Percentiles rank a stretch among this genome's conserved stretches.
Evolutionary conservation across 106 monocot species (phyloP).

Genomic region (Ottelia alismoides): DNA sequence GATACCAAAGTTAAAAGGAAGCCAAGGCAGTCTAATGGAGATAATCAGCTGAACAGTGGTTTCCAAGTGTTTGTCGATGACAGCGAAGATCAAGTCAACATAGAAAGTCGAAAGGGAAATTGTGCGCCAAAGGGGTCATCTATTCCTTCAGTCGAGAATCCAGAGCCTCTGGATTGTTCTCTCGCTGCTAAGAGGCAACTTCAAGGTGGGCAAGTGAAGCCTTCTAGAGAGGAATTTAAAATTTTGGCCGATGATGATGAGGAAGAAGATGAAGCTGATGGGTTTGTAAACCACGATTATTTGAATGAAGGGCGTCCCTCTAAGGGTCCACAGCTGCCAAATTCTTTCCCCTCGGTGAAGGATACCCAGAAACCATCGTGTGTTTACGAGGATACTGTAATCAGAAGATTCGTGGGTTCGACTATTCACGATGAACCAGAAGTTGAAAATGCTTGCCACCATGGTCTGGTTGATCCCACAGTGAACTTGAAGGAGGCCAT

Average conservation of each 20-base stretch:
- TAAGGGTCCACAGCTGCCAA: neutral
- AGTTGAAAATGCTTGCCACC: slow-evolving; percentile 88
- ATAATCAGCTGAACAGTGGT: slow-evolving; percentile 10
- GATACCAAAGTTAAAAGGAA: slow-evolving; percentile 33
- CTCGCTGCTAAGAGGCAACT: neutral
- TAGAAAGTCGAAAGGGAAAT: neutral
- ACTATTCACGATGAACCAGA: slow-evolving; percentile 34
- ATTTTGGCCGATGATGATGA: slow-evolving; percentile 39
- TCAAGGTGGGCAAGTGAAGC: neutral
- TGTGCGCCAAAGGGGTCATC: neutral
- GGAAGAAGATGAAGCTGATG: slow-evolving; percentile 12
- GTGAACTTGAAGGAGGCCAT: slow-evolving; percentile 87
- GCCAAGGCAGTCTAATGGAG: slow-evolving; percentile 13
- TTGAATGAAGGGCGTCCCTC: neutral
- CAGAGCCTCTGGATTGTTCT: neutral
- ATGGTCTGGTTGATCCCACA: slow-evolving; percentile 85
- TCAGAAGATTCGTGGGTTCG: slow-evolving; percentile 65
- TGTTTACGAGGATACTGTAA: slow-evolving; percentile 60
- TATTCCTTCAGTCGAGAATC: neutral
- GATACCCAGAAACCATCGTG: slow-evolving; percentile 1
- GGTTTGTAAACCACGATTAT: neutral
- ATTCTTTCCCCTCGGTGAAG: neutral
- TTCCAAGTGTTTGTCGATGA: slow-evolving; percentile 45
- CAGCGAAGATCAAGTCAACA: slow-evolving; percentile 1
- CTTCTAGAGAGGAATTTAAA: slow-evolving; percentile 34